These are phyloP conservation scores for Naganishia sp. DNA, from an alignment of 1,284 basidiomycete species.

Conservation along the genomic window DNA sequence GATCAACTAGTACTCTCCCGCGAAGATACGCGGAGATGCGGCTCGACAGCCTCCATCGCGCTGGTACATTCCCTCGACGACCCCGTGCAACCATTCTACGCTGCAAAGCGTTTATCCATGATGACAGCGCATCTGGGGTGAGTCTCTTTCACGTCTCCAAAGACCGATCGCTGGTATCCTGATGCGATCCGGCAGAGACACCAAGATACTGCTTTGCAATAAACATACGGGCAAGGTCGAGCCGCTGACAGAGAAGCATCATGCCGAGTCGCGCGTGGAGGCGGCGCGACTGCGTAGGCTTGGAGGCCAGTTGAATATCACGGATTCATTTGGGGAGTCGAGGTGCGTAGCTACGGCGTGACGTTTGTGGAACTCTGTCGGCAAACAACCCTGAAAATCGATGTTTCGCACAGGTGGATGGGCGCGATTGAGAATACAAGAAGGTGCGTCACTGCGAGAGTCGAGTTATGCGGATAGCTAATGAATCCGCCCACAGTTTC, in stretches of 20 bases:
- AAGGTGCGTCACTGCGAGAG: conserved; percentile 59
- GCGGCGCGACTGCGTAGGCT: conserved; percentile 79
- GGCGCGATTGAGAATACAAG: conserved; percentile 91
- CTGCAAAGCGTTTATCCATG: conserved; percentile 66
- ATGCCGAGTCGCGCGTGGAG: conserved; percentile 85
- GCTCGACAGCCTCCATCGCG: conserved; percentile 87
- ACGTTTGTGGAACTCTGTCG: conserved; percentile 58
- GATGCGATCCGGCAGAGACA: conserved; percentile 65
- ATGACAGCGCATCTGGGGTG: conserved; percentile 93
- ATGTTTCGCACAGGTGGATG: conserved; percentile 78
- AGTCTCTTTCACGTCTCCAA: conserved; percentile 39
- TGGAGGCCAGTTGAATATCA: conserved; percentile 75
- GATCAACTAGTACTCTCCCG: conserved; percentile 66
- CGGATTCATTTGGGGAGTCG: conserved; percentile 93
- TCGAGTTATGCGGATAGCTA: conserved; percentile 26
- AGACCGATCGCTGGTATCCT: neutral
- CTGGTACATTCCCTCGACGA: conserved; percentile 81
- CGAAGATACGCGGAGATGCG: conserved; percentile 60
- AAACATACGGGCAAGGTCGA: conserved; percentile 69
- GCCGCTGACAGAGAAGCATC: conserved; percentile 86
- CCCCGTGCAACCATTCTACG: conserved; percentile 75
- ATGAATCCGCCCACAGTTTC: conserved; percentile 59
- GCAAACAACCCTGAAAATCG: no score
- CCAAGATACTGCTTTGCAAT: conserved; percentile 79
- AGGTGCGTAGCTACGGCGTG: conserved; percentile 66